Evolutionary conservation across 768 basidiomycete species (phyloP).

Genomic region (Mrakia gelida): DNA sequence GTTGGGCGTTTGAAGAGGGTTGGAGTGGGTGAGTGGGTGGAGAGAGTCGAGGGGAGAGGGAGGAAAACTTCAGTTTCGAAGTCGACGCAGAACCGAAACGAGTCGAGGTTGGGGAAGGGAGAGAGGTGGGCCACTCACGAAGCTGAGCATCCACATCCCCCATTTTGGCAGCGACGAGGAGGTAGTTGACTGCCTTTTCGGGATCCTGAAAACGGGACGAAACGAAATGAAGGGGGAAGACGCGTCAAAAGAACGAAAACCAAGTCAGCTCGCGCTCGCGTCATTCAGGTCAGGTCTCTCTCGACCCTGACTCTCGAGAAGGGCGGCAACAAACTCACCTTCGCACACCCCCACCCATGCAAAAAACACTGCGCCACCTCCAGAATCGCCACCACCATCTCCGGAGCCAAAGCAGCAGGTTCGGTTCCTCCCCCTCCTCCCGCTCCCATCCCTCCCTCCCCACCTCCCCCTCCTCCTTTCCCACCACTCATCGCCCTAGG

Average conservation of each 20-base stretch:
- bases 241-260: neutral
- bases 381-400: conserved; percentile 81
- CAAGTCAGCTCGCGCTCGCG: neutral
- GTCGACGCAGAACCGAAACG: too few relatives aligned
- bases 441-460: conserved; percentile 36
- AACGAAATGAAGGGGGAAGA: neutral
- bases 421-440: conserved; percentile 35
- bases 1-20: too few relatives aligned
- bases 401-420: conserved; percentile 55
- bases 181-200: conserved; percentile 52
- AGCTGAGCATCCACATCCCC: conserved; percentile 84
- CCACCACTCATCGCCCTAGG: conserved; percentile 63
- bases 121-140: conserved; percentile 38
- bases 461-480: conserved; percentile 33
- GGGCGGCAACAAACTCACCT: conserved; percentile 38
- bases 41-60: neutral
- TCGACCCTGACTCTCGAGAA: neutral
- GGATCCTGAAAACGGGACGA: conserved; percentile 45
- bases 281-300: neutral
- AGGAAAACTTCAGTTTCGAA: too few relatives aligned
- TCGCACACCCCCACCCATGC: conserved; percentile 82
- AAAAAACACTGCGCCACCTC: conserved; percentile 91
- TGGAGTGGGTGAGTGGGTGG: neutral
- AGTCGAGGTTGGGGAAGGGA: too few relatives aligned
- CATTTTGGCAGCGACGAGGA: conserved; percentile 71